Base-by-base conservation (phyloP, 805 yeast genomes). In the Barnettozyma sucrosica region DNA sequence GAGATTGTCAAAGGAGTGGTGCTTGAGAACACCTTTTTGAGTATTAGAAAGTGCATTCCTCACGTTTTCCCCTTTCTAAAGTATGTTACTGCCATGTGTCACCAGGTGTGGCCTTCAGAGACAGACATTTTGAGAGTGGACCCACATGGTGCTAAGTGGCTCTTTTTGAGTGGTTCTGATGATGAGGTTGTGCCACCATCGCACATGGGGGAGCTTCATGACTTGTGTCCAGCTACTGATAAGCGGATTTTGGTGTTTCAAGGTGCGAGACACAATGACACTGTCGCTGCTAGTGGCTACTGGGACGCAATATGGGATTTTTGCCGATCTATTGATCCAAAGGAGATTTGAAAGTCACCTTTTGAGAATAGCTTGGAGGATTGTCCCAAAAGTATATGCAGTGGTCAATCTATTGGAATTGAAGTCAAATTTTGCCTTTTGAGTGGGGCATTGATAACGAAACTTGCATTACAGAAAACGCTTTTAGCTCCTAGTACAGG, bases 161-260 rank as follows among this genome's bases (percentile, higher is more conserved):
- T 90, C 36, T 79, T 90, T 55, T 61, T 90, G 37, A 77, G 84
- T 52, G 97, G 95, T 0, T 65, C 75, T 13, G 69, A 72, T 32
- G 99, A 92, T 68, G 99, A 92, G 65, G 81, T 92, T 23, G 96
- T 92, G 2, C 97, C 98, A 3, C 96, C 97, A 0, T 53, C 55
- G 1, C 97, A 92, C 60, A 86, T 90, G 87, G 72, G 74, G 40
- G 59, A 58, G 42, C 70, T 89, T 21, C 83, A 65, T 59, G 76
- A 72, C 28, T 54, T 80, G 47, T 69, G 83, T 48, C 72, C 76
- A 23, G 67, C 82, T 33, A 58, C 63, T 1, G 61, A 65, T 14
- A 89, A 89, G 63, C 63, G 66, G 25, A 74, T 79, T 53, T 69
- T 75, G 45, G 74, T 67, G 47, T 88, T 77, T 53, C 76, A 75